A percentile compares a stretch with the other conserved stretches of the same genome.
These are phyloP conservation scores for Rhodotorula sp. DNA, from an alignment of 1,284 basidiomycete genomes.

Conservation along the genomic window DNA sequence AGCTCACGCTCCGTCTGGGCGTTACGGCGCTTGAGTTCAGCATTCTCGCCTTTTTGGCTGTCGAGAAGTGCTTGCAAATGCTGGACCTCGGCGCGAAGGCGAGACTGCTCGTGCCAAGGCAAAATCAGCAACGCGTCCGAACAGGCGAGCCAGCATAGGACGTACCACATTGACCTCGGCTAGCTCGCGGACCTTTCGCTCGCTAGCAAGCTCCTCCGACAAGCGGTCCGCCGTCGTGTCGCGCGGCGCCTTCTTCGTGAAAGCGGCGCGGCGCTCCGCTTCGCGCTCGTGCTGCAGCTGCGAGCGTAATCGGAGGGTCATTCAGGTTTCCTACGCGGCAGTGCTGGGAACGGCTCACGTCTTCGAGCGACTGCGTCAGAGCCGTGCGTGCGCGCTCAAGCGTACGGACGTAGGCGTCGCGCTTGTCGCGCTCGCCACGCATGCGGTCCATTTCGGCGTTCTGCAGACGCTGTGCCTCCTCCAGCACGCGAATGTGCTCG, in stretches of 20 bases:
- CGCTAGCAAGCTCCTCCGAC: constrained; percentile 21
- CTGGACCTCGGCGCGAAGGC: constrained; percentile 33
- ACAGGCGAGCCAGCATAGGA: neutral
- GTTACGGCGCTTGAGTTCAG: constrained; percentile 24
- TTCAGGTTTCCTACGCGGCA: neutral
- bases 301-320: neutral
- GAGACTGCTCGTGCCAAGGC: constrained; percentile 15
- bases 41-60: constrained; percentile 13
- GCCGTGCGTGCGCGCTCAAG: constrained; percentile 30
- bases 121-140: too few relatives aligned
- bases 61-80: constrained; percentile 25
- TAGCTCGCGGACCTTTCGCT: constrained; percentile 37
- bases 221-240: constrained; percentile 17
- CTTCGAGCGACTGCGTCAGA: constrained; percentile 37
- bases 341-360: constrained; percentile 8
- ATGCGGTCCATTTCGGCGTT: constrained; percentile 40
- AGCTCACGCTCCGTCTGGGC: constrained; percentile 30
- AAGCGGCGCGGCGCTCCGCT: constrained; percentile 27
- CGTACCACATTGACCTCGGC: constrained; percentile 42
- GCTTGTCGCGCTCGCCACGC: constrained; percentile 32
- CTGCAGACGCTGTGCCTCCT: constrained; percentile 76
- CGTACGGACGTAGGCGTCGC: constrained; percentile 37
- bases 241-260: constrained; percentile 12
- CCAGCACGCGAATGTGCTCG: constrained; percentile 96
- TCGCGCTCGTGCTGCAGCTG: constrained; percentile 40